A percentile compares a stretch with the other conserved stretches of the same genome.
Evolutionary conservation across 1,284 basidiomycete species (phyloP).

Genomic region (Anthracocystis panici-leucophaei): DNA sequence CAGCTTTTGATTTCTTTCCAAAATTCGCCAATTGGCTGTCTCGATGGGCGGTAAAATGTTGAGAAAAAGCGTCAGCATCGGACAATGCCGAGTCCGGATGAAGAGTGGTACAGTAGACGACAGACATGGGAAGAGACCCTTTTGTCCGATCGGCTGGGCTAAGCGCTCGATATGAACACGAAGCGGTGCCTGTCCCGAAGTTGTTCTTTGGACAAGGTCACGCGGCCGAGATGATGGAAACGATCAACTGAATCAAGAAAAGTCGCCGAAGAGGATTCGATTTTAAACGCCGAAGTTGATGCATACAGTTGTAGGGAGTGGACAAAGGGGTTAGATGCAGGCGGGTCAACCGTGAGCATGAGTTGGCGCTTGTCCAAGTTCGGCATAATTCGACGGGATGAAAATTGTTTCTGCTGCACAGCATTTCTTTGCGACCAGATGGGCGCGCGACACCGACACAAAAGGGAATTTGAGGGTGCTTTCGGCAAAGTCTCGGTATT

Average conservation of each 20-base stretch:
- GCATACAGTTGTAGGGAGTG: too few species aligned
- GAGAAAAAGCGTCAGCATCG: neutral
- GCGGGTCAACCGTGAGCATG: constrained; percentile 1
- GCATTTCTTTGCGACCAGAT: neutral
- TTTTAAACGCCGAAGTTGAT: too few species aligned
- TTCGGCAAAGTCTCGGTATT: neutral
- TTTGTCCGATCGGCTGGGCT: too few species aligned
- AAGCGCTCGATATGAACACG: too few species aligned
- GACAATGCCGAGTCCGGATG: neutral
- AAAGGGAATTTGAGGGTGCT: constrained; percentile 1
- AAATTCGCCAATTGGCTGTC: constrained; percentile 1
- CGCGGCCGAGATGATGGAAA: too few species aligned
- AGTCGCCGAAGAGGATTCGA: too few species aligned
- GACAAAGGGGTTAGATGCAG: neutral
- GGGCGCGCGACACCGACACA: constrained; percentile 1
- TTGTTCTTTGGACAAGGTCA: too few species aligned
- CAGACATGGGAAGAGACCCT: too few species aligned
- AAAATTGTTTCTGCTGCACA: neutral
- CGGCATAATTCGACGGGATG: neutral
- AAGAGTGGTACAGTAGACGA: too few species aligned
- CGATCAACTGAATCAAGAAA: too few species aligned
- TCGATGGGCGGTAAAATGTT: neutral
- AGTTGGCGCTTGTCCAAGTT: neutral
- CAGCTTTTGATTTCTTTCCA: neutral
- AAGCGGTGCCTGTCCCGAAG: too few species aligned